A percentile compares a stretch with the other conserved stretches of the same genome.
Evolutionary conservation across 139 green algal genomes (phyloP).

Genomic region (Chlamydomonas sphaeroides): DNA sequence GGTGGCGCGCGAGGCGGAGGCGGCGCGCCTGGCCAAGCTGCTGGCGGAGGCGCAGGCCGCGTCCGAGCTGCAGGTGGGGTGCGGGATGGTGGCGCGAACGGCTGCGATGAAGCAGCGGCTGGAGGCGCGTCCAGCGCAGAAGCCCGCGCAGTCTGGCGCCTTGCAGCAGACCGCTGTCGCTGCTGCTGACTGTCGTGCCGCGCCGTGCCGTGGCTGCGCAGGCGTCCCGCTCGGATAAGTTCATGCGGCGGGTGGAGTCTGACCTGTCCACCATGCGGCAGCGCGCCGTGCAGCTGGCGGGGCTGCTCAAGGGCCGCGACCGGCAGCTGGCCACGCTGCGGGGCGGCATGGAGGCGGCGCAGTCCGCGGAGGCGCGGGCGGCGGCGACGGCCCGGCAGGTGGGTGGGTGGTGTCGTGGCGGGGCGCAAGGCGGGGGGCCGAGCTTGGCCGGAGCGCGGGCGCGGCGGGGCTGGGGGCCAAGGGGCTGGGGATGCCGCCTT

Average conservation of each 20-base stretch:
- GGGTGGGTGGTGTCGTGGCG: too few relatives aligned
- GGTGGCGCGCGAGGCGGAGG: conserved; percentile 7
- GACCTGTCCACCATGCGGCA: conserved; percentile 19
- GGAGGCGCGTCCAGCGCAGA: too few relatives aligned
- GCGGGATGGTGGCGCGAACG: too few relatives aligned
- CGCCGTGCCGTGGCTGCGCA: conserved; percentile 1
- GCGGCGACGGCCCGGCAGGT: not conserved
- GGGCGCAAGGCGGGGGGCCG: too few relatives aligned
- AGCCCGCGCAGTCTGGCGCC: too few relatives aligned
- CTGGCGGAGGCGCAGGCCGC: conserved; percentile 1
- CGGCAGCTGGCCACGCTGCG: not conserved
- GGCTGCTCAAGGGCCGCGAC: conserved; percentile 1
- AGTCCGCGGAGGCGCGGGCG: not conserved
- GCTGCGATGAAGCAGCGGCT: too few relatives aligned
- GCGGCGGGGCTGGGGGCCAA: too few relatives aligned
- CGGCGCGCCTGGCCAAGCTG: conserved; percentile 6
- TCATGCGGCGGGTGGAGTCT: conserved; percentile 1
- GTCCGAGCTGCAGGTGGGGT: conserved; percentile 11
- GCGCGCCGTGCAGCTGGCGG: conserved; percentile 10
- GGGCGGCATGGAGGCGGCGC: conserved; percentile 11
- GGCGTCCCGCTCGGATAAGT: conserved; percentile 27
- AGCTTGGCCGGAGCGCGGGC: too few relatives aligned
- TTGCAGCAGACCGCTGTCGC: too few relatives aligned
- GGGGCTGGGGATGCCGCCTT: too few relatives aligned
- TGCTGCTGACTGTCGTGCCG: too few relatives aligned